These are phyloP conservation scores for Leptographium wingfieldii DNA, from an alignment of 2,329 filamentous ascomycete genomes.

Conservation along the genomic window DNA sequence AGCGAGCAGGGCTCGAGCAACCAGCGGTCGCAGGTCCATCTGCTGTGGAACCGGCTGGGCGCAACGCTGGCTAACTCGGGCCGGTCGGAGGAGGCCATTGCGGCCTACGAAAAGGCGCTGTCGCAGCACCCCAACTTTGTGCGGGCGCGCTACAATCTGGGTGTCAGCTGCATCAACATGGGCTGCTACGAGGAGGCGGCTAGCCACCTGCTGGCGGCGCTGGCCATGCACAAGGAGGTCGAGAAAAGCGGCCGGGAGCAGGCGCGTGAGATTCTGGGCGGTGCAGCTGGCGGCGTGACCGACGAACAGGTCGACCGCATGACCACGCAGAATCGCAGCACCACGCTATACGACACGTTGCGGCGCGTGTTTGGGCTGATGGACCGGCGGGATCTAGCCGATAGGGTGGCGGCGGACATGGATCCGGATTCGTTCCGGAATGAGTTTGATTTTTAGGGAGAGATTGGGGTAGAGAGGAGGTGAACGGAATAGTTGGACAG, in stretches of 20 bases:
- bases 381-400: slow-evolving; percentile 75
- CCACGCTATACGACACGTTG: slow-evolving; percentile 90
- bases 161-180: slow-evolving; percentile 94
- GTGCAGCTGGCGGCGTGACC: slow-evolving; percentile 29
- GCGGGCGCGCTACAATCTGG: slow-evolving; percentile 89
- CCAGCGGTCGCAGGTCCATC: slow-evolving; percentile 72
- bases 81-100: slow-evolving; percentile 88
- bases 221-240: slow-evolving; percentile 91
- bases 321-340: slow-evolving; percentile 91
- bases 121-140: slow-evolving; percentile 92
- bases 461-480: not conserved
- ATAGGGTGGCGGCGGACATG: slow-evolving; percentile 79
- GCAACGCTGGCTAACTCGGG: slow-evolving; percentile 93
- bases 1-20: slow-evolving; percentile 77
- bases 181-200: slow-evolving; percentile 90
- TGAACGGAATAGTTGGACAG: not conserved
- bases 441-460: slow-evolving; percentile 67
- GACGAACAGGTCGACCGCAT: slow-evolving; percentile 75
- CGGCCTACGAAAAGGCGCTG: slow-evolving; percentile 87
- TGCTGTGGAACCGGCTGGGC: slow-evolving; percentile 94
- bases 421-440: slow-evolving; percentile 79
- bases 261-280: slow-evolving; percentile 69
- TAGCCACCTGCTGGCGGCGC: slow-evolving; percentile 77
- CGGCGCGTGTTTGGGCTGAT: slow-evolving; percentile 93
- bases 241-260: slow-evolving; percentile 74